Conservation (phyloP, 1,284 basidiomycete genomes). For the Austroboletus niveus region DNA sequence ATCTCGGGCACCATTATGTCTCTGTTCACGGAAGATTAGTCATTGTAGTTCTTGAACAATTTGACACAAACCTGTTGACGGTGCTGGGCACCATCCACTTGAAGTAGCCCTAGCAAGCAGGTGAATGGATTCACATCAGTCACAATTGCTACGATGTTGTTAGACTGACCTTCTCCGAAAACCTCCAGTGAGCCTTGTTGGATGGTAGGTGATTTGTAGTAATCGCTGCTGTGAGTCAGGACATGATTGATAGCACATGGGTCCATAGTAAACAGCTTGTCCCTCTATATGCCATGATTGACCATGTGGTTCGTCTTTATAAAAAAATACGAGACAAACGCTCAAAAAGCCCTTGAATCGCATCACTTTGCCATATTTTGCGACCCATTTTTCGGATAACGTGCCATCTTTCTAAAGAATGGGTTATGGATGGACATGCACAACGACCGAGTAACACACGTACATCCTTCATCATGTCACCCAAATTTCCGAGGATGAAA, state of each 20-base stretch:
- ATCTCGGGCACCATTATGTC: conserved; percentile 22
- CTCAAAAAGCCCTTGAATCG: conserved; percentile 45
- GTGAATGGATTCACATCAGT: too few relatives aligned
- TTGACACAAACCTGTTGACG: not conserved
- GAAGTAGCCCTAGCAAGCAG: not conserved
- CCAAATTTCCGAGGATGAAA: conserved; percentile 53
- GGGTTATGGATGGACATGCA: not conserved
- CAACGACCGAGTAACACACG: conserved; percentile 9
- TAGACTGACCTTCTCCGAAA: not conserved
- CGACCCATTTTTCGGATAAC: conserved; percentile 51
- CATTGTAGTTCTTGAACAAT: not conserved
- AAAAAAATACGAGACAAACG: conserved; percentile 34
- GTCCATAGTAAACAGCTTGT: conserved; percentile 2
- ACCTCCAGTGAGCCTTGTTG: not conserved
- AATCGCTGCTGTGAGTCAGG: not conserved
- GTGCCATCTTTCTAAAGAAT: conserved; percentile 31
- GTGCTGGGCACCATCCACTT: not conserved
- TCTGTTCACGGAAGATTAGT: conserved; percentile 9
- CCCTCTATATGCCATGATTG: not conserved
- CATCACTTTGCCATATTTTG: conserved; percentile 52
- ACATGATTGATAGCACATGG: not conserved
- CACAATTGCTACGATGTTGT: too few relatives aligned
- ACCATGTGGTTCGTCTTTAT: not conserved
- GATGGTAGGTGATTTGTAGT: not conserved
- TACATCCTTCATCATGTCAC: conserved; percentile 42